Conservation (phyloP, 1,139 yeast genomes). For the Sugiyamaella neomexicana region DNA sequence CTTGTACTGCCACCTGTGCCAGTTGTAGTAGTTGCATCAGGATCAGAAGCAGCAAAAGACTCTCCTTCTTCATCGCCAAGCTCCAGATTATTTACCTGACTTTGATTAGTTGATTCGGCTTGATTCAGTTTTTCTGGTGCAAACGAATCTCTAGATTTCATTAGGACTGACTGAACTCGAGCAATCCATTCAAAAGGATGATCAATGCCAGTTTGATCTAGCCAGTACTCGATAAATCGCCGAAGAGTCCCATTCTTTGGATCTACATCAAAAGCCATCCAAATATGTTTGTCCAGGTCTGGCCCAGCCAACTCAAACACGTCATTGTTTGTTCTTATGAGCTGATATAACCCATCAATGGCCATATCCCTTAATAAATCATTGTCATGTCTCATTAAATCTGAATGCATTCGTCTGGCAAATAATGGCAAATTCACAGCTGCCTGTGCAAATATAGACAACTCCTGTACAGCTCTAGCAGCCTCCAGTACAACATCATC, state of each 20-base stretch:
- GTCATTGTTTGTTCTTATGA: constrained; percentile 37
- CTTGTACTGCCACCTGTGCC: constrained; percentile 1
- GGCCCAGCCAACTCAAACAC: constrained; percentile 38
- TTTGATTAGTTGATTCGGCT: background rate
- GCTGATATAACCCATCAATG: constrained; percentile 41
- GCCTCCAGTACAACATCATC: constrained; percentile 36
- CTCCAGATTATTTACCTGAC: constrained; percentile 18
- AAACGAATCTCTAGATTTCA: constrained; percentile 35
- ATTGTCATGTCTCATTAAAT: constrained; percentile 28
- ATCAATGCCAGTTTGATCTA: constrained; percentile 38
- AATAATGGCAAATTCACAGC: constrained; percentile 33
- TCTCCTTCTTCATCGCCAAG: constrained; percentile 50
- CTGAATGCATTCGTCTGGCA: constrained; percentile 34
- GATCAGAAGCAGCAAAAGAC: constrained; percentile 43
- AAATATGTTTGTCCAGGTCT: constrained; percentile 39
- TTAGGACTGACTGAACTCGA: constrained; percentile 40
- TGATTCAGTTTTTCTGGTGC: constrained; percentile 15
- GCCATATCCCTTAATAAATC: constrained; percentile 35
- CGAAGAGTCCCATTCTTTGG: constrained; percentile 36
- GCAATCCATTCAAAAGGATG: constrained; percentile 42
- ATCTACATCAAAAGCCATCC: constrained; percentile 41
- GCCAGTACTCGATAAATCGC: constrained; percentile 37
- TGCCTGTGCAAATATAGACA: constrained; percentile 38
- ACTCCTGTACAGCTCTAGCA: constrained; percentile 32
- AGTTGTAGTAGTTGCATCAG: constrained; percentile 31